Conservation (phyloP, 2,329 filamentous ascomycete genomes). For the Pseudogymnoascus sp. region DNA sequence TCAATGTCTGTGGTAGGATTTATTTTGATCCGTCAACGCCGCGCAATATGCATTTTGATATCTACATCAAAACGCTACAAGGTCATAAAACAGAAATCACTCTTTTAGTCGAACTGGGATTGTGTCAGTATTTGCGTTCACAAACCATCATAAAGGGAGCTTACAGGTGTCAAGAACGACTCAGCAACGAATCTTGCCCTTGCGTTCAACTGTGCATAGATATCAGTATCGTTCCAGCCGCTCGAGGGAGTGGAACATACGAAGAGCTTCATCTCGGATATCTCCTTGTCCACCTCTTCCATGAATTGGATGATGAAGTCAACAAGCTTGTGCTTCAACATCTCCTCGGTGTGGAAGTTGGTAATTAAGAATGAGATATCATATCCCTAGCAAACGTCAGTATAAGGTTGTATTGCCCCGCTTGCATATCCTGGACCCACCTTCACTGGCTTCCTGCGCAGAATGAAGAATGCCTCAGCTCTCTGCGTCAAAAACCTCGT, state of each 20-base stretch:
- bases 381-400: slow-evolving; percentile 61
- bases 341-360: slow-evolving; percentile 96
- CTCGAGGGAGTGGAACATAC: slow-evolving; percentile 50
- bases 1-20: slow-evolving; percentile 7
- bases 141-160: slow-evolving; percentile 16
- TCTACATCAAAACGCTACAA: slow-evolving; percentile 8
- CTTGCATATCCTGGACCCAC: slow-evolving; percentile 39
- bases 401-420: background rate
- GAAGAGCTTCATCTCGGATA: slow-evolving; percentile 99
- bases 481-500: slow-evolving; percentile 92
- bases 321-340: slow-evolving; percentile 98
- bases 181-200: slow-evolving; percentile 96
- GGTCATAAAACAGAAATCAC: background rate
- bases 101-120: slow-evolving; percentile 3
- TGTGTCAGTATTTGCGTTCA: background rate
- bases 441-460: slow-evolving; percentile 91
- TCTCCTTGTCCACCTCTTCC: slow-evolving; percentile 99
- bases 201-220: slow-evolving; percentile 70
- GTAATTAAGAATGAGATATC: slow-evolving; percentile 98
- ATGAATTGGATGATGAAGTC: slow-evolving; percentile 99
- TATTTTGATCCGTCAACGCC: slow-evolving; percentile 9
- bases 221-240: slow-evolving; percentile 14
- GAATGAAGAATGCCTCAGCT: slow-evolving; percentile 93
- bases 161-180: slow-evolving; percentile 90
- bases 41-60: slow-evolving; percentile 8